Conservation (phyloP, 768 basidiomycete species). For the Xerocomellus dryophilus region DNA sequence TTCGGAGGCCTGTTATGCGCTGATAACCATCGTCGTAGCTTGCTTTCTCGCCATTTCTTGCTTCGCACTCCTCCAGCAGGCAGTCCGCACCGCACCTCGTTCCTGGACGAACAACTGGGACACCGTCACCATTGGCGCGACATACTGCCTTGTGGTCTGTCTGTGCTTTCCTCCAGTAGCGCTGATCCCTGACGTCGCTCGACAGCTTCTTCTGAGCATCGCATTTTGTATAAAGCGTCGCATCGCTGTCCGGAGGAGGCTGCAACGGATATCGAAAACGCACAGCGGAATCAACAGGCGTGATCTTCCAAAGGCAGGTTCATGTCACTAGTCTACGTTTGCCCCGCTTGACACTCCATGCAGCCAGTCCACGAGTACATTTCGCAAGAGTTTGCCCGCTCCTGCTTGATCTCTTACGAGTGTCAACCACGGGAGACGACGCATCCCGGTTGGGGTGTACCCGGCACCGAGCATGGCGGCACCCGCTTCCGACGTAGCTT, state of each 20-base stretch:
- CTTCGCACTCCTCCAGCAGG: conserved; percentile 64
- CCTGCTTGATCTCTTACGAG: conserved; percentile 68
- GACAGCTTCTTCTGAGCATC: conserved; percentile 55
- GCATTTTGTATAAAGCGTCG: conserved; percentile 66
- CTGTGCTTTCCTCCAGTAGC: neutral
- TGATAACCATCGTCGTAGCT: conserved; percentile 48
- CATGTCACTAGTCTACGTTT: neutral
- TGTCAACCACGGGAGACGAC: conserved; percentile 62
- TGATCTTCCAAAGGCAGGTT: conserved; percentile 58
- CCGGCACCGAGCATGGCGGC: conserved; percentile 60
- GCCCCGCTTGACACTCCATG: neutral
- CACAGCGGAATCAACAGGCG: conserved; percentile 48
- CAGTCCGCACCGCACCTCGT: conserved; percentile 59
- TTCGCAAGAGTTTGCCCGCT: conserved; percentile 70
- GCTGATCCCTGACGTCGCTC: neutral
- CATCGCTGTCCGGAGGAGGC: conserved; percentile 58
- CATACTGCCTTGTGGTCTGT: conserved; percentile 67
- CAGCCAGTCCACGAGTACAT: conserved; percentile 68
- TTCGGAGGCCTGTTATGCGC: conserved; percentile 51
- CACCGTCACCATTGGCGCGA: conserved; percentile 63
- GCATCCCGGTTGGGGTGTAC: conserved; percentile 76
- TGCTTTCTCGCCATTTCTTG: conserved; percentile 63
- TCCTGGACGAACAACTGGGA: conserved; percentile 65
- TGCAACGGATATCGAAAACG: conserved; percentile 66
- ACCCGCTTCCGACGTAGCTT: conserved; percentile 63